Percentiles rank a stretch among this genome's conserved stretches.
These are phyloP conservation scores for Sutorius eximius DNA, from an alignment of 1,284 basidiomycete genomes.

Conservation along the genomic window DNA sequence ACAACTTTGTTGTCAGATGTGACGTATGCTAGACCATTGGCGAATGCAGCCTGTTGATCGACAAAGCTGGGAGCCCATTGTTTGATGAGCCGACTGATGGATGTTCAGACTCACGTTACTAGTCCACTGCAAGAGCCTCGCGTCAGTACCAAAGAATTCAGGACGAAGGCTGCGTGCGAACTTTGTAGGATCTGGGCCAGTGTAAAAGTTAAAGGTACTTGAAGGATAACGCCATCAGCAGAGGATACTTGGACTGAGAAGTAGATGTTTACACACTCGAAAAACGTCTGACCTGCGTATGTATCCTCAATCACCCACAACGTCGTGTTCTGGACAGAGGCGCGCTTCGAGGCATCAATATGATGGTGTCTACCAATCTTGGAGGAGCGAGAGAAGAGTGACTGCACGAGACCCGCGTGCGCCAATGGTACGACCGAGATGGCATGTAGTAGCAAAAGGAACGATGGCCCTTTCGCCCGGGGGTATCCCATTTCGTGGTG, in stretches of 20 bases:
- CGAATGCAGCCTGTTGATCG: slow-evolving; percentile 47
- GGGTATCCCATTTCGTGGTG: slow-evolving; percentile 20
- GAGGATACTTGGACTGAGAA: background rate
- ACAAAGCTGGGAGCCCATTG: slow-evolving; percentile 47
- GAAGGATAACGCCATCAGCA: slow-evolving; percentile 14
- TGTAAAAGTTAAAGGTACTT: slow-evolving; percentile 62
- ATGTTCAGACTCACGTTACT: slow-evolving; percentile 50
- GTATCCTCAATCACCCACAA: slow-evolving; percentile 59
- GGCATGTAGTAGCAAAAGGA: slow-evolving; percentile 14
- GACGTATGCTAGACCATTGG: slow-evolving; percentile 50
- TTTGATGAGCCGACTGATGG: background rate
- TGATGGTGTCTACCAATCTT: background rate
- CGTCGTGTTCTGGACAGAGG: slow-evolving; percentile 46
- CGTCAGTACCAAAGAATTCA: slow-evolving; percentile 13
- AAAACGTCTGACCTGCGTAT: slow-evolving; percentile 53
- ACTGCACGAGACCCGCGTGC: slow-evolving; percentile 14
- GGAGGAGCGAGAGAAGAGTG: slow-evolving; percentile 3
- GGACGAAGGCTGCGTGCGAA: slow-evolving; percentile 4
- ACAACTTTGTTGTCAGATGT: slow-evolving; percentile 57
- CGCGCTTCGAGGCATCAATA: slow-evolving; percentile 17
- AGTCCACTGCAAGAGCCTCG: slow-evolving; percentile 46
- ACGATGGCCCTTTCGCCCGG: slow-evolving; percentile 5
- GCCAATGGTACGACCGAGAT: slow-evolving; percentile 13
- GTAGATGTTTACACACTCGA: slow-evolving; percentile 44
- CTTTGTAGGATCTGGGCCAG: slow-evolving; percentile 64